Evolutionary conservation across 345 rosid genomes (phyloP).

Genomic region (Tarenaya hassleriana): DNA sequence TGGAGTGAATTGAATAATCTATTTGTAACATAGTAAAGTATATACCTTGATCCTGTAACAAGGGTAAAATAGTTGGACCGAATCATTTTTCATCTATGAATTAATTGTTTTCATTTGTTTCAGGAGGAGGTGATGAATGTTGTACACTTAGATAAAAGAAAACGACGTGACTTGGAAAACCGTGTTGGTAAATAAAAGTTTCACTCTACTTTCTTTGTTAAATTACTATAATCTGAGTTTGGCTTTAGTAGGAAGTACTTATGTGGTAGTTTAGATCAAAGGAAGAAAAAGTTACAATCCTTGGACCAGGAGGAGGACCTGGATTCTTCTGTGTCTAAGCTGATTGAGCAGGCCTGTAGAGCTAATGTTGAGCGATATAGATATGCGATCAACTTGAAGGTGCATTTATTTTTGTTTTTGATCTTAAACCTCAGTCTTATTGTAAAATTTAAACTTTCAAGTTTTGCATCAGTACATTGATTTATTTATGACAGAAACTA

Average conservation of each 20-base stretch:
- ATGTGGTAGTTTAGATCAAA: slow-evolving; percentile 35
- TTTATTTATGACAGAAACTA: slow-evolving; percentile 36
- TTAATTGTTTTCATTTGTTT: slow-evolving; percentile 1
- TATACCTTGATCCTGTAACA: too few species aligned
- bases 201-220: slow-evolving; percentile 5
- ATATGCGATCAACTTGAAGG: slow-evolving; percentile 55
- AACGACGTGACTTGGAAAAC: slow-evolving; percentile 47
- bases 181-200: slow-evolving; percentile 38
- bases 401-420: not conserved
- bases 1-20: too few species aligned
- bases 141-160: slow-evolving; percentile 38
- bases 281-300: slow-evolving; percentile 52
- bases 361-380: slow-evolving; percentile 42
- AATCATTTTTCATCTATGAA: too few species aligned
- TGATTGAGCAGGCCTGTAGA: slow-evolving; percentile 50
- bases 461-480: not conserved
- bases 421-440: not conserved
- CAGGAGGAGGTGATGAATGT: slow-evolving; percentile 57
- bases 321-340: slow-evolving; percentile 51
- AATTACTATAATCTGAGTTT: not conserved
- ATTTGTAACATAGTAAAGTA: too few species aligned
- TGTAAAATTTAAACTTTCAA: not conserved
- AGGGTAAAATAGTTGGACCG: too few species aligned
- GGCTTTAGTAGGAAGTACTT: too few species aligned
- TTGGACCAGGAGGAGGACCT: slow-evolving; percentile 62